phyloP scores from a whole-genome alignment of 306 rosid genomes.

The Cucurbita argyrosperma region DNA sequence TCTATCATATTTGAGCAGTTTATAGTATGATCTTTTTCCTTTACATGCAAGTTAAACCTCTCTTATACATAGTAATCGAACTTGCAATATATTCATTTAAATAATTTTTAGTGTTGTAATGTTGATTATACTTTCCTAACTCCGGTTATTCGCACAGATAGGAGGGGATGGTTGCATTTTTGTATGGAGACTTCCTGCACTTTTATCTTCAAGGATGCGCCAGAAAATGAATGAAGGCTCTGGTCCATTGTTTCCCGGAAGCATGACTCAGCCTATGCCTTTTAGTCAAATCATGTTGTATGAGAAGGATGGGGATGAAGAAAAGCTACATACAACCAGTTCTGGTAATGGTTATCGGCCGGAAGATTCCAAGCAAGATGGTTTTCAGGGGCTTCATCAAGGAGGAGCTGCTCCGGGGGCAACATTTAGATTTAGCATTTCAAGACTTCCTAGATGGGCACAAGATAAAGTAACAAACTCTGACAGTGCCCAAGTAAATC shows the following conservation, averaged over 20 bases:
- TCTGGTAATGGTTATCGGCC: conserved; percentile 8
- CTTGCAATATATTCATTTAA: background rate
- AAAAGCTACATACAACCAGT: conserved; percentile 14
- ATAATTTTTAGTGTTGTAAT: background rate
- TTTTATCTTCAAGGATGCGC: conserved; percentile 41
- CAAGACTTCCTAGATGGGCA: conserved; percentile 78
- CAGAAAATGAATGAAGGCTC: conserved; percentile 30
- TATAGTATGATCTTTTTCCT: background rate
- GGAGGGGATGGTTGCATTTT: conserved; percentile 68
- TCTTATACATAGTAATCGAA: background rate
- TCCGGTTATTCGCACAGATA: conserved; percentile 29
- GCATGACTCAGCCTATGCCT: conserved; percentile 19
- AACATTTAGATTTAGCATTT: conserved; percentile 52
- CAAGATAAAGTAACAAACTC: conserved; percentile 33
- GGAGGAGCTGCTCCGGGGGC: conserved; percentile 19
- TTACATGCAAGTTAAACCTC: background rate
- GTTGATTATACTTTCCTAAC: background rate
- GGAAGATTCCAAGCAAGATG: conserved; percentile 14
- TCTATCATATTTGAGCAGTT: conserved; percentile 1
- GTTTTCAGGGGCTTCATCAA: conserved; percentile 11
- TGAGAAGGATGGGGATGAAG: conserved; percentile 23
- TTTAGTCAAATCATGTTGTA: conserved; percentile 14
- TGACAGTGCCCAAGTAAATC: conserved; percentile 13
- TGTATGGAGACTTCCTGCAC: conserved; percentile 58
- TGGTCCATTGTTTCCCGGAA: conserved; percentile 29